Evolutionary conservation across 2,329 filamentous ascomycete species (phyloP).

Genomic region (Calonectria pteridis): DNA sequence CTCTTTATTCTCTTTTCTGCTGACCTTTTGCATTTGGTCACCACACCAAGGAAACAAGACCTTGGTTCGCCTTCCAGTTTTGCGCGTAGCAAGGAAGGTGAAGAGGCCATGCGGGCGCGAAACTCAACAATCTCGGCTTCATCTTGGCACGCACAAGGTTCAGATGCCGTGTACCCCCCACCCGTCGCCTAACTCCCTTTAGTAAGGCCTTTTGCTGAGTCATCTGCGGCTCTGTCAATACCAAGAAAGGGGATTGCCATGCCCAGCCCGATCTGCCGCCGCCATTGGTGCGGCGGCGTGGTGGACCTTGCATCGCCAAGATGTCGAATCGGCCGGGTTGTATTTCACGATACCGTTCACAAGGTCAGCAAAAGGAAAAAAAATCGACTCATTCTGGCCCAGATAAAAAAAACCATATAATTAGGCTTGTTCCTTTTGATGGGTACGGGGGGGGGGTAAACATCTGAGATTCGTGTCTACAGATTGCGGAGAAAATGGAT

Average conservation of each 20-base stretch:
- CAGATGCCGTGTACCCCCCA: background rate
- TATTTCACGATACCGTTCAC: background rate
- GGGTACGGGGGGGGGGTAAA: background rate
- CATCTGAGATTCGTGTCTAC: background rate
- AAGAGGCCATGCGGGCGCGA: background rate
- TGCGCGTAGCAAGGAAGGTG: background rate
- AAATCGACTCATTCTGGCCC: too few species aligned
- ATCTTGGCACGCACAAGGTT: background rate
- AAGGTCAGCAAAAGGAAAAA: background rate
- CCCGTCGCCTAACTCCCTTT: background rate
- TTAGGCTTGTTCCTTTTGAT: conserved; percentile 1
- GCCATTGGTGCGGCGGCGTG: background rate
- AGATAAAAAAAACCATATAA: conserved; percentile 1
- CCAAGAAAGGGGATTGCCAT: background rate
- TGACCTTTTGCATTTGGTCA: background rate
- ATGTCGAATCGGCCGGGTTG: background rate
- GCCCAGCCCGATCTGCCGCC: background rate
- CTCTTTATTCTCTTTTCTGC: background rate
- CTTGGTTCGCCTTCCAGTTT: too few species aligned
- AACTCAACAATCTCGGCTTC: background rate
- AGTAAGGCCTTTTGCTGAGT: background rate
- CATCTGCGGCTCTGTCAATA: background rate
- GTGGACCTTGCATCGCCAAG: conserved; percentile 10
- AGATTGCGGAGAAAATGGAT: conserved; percentile 7
- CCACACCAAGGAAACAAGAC: background rate